phyloP scores from a whole-genome alignment of 2,329 filamentous ascomycete species.

The Scedosporium dehoogii region DNA sequence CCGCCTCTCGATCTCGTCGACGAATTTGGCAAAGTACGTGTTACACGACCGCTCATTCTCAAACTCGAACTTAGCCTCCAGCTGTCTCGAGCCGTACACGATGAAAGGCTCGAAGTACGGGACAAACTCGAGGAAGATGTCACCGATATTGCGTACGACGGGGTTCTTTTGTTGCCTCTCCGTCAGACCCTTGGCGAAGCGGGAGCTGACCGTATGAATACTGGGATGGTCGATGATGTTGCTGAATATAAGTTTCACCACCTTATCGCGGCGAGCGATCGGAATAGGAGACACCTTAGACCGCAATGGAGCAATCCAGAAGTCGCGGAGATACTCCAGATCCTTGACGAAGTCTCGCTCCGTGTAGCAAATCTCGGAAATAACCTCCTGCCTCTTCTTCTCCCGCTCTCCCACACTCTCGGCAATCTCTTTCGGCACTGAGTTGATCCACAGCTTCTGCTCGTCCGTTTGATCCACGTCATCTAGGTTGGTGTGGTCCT shows the following conservation, averaged over 20 bases:
- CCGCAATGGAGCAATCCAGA: slow-evolving; percentile 91
- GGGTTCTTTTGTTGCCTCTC: slow-evolving; percentile 82
- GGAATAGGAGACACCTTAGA: slow-evolving; percentile 80
- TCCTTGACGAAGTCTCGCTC: slow-evolving; percentile 99
- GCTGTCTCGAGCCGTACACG: slow-evolving; percentile 86
- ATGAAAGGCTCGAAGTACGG: slow-evolving; percentile 95
- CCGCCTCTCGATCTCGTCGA: slow-evolving; percentile 89
- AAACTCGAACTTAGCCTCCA: slow-evolving; percentile 96
- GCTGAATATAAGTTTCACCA: slow-evolving; percentile 89
- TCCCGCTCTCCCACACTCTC: slow-evolving; percentile 83
- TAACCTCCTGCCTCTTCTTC: slow-evolving; percentile 96
- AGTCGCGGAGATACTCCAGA: slow-evolving; percentile 91
- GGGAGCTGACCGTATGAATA: slow-evolving; percentile 83
- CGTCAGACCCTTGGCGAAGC: slow-evolving; percentile 80
- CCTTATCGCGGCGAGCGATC: slow-evolving; percentile 74
- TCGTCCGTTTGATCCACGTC: slow-evolving; percentile 79
- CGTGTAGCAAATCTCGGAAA: slow-evolving; percentile 97
- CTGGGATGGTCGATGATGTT: slow-evolving; percentile 78
- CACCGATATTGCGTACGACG: slow-evolving; percentile 80
- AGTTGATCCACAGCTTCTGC: slow-evolving; percentile 99
- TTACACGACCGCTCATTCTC: slow-evolving; percentile 91
- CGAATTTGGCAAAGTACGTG: slow-evolving; percentile 75
- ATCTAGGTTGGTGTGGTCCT: slow-evolving; percentile 51
- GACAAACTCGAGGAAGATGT: slow-evolving; percentile 88
- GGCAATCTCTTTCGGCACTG: slow-evolving; percentile 87